Evolutionary conservation across 495 filamentous ascomycete genomes (phyloP), one percentile per base, ranked within the genome.

Genomic region (Paragyromitra xinjiangensis): DNA sequence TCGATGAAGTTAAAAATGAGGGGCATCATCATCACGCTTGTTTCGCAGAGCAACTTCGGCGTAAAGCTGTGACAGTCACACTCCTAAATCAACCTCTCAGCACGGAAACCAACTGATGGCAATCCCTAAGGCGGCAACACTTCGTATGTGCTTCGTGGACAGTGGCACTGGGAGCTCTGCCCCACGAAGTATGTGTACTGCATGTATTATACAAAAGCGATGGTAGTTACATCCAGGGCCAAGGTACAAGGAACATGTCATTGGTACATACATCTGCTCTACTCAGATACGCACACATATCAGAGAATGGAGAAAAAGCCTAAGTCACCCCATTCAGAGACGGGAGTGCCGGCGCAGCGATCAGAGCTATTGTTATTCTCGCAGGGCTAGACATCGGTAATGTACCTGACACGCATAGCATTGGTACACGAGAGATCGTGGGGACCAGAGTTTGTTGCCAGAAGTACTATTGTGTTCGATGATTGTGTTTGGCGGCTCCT

Each of bases 1-100:
- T 66, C 51, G 61, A 66, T 72, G 67, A 78, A 62, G 74, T 63
- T 67, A 72, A 73, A 66, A 71, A 72, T 78, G 77, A 79, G 61
- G 69, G 74, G 74, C 68, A 73, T 61, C 40, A 16, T 22, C 19
- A 22, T 64, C 66, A 64, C 56, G 66, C 62, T 55, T 62, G 42
- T 64, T 39, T 42, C 58, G 14, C 74, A 56, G 73, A 59, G 63
- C 65, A 75, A 75, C 40, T 70, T 55, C 69, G 14, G 58, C 44
- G 44, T 29, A 44, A 61, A 50, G 22, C 19, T 69, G 34, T 58
- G 51, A 55, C 69, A 51, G 6, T 66, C 16, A 50, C 69, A 51
- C 40, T 51, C 22, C 29, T 44, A 24, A 69, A 44, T 40, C 62
- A 29, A 24, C 48, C 39, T 12, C 45, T 44, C 34, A 11, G 29